These are phyloP conservation scores for Saturnispora ahearnii DNA, from an alignment of 805 yeast genomes.

Conservation along the genomic window DNA sequence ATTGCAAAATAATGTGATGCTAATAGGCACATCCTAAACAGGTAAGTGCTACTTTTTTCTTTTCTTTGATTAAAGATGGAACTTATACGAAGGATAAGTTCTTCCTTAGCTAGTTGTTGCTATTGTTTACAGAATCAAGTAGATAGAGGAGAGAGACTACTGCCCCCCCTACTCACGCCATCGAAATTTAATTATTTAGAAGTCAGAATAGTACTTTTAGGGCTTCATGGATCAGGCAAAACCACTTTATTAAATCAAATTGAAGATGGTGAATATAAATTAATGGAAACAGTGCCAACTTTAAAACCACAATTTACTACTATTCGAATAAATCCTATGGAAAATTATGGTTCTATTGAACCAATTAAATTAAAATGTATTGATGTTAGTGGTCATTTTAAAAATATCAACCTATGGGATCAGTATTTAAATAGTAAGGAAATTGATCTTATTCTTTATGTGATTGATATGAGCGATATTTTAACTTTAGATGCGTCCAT, in stretches of 20 bases:
- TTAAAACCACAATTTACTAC: slow-evolving; percentile 11
- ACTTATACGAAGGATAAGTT: background rate
- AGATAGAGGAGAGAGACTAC: background rate
- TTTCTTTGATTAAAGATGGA: background rate
- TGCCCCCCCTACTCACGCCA: background rate
- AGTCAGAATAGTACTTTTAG: slow-evolving; percentile 22
- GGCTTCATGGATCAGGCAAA: slow-evolving; percentile 26
- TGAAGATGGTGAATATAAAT: slow-evolving; percentile 4
- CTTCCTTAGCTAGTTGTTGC: slow-evolving; percentile 5
- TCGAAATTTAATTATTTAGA: slow-evolving; percentile 8
- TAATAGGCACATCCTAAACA: background rate
- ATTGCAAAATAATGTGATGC: no score
- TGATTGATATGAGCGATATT: slow-evolving; percentile 25
- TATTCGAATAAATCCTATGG: background rate
- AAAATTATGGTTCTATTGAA: background rate
- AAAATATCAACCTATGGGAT: slow-evolving; percentile 21
- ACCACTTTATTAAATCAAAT: background rate
- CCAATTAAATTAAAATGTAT: slow-evolving; percentile 13
- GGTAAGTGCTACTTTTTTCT: background rate
- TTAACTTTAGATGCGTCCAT: slow-evolving; percentile 20
- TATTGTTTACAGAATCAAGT: background rate
- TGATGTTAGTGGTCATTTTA: slow-evolving; percentile 27
- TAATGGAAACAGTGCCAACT: slow-evolving; percentile 18
- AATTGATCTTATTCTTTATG: slow-evolving; percentile 19
- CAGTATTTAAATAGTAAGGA: slow-evolving; percentile 8